A percentile compares a stretch with the other conserved stretches of the same genome.
These are phyloP conservation scores for Trichophyton simii DNA, from an alignment of 2,329 filamentous ascomycete species.

Conservation along the genomic window DNA sequence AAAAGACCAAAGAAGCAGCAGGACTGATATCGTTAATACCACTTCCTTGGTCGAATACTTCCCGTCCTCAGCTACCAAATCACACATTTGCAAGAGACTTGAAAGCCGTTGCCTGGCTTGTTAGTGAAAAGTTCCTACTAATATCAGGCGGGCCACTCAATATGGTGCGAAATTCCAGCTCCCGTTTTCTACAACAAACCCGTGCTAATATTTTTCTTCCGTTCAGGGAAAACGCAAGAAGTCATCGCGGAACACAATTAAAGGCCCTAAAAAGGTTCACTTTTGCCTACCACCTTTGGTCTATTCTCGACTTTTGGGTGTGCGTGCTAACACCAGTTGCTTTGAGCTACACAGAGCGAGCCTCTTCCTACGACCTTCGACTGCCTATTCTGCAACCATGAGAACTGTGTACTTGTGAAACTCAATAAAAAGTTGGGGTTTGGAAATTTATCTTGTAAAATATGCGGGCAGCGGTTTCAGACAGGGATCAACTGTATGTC, in stretches of 20 bases:
- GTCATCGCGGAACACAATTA: constrained; percentile 56
- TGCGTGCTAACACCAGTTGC: not conserved
- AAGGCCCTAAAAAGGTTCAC: constrained; percentile 52
- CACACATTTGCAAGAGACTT: not conserved
- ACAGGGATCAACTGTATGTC: constrained; percentile 73
- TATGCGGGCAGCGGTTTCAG: constrained; percentile 89
- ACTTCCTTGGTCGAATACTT: not conserved
- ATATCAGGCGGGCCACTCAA: not conserved
- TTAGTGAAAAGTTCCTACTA: too few relatives aligned
- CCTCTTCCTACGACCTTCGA: constrained; percentile 64
- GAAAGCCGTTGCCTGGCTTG: not conserved
- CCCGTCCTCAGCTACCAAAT: not conserved
- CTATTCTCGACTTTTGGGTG: not conserved
- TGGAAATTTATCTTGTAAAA: constrained; percentile 75
- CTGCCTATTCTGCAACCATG: constrained; percentile 97
- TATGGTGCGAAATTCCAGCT: not conserved
- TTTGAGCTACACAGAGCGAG: constrained; percentile 26
- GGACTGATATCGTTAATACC: not conserved
- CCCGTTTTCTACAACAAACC: not conserved
- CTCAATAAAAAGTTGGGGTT: constrained; percentile 86
- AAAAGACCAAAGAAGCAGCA: not conserved
- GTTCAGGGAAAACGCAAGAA: constrained; percentile 79
- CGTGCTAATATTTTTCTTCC: not conserved
- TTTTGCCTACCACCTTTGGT: constrained; percentile 4
- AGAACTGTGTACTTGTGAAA: constrained; percentile 80